phyloP scores from a whole-genome alignment of 2,329 filamentous ascomycete species.

The Teratosphaeriaceae sp. region DNA sequence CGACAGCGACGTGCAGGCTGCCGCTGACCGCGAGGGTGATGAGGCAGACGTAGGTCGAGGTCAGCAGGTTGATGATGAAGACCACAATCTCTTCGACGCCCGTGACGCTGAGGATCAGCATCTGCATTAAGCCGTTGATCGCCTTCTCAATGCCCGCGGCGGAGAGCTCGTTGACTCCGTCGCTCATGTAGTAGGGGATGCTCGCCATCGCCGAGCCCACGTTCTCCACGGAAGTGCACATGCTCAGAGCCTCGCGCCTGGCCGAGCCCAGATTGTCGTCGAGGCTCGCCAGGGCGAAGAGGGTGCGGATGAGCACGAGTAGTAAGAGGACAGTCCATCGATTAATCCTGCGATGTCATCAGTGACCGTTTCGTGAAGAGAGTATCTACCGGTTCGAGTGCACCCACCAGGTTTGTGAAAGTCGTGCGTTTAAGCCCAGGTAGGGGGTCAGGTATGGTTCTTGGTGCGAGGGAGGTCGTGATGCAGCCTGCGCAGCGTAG shows the following conservation, averaged over 20 bases:
- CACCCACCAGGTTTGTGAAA: slow-evolving; percentile 77
- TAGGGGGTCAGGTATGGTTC: slow-evolving; percentile 77
- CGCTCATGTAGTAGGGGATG: slow-evolving; percentile 91
- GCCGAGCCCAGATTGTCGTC: slow-evolving; percentile 69
- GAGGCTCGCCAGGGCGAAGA: slow-evolving; percentile 68
- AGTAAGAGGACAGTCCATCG: slow-evolving; percentile 88
- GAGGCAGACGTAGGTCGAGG: slow-evolving; percentile 82
- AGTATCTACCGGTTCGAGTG: neutral
- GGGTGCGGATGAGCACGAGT: slow-evolving; percentile 72
- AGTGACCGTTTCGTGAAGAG: too few relatives aligned
- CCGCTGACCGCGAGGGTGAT: slow-evolving; percentile 77
- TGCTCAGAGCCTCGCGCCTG: slow-evolving; percentile 73
- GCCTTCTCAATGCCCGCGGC: slow-evolving; percentile 73
- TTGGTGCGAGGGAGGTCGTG: slow-evolving; percentile 54
- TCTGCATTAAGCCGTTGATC: slow-evolving; percentile 69
- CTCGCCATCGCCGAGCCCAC: slow-evolving; percentile 94
- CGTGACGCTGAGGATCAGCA: slow-evolving; percentile 72
- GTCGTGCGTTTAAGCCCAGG: slow-evolving; percentile 76
- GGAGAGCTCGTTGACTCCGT: slow-evolving; percentile 80
- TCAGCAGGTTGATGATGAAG: slow-evolving; percentile 88
- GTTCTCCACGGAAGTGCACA: slow-evolving; percentile 87
- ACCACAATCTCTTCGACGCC: slow-evolving; percentile 81
- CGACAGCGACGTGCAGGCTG: slow-evolving; percentile 63
- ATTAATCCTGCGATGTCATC: slow-evolving; percentile 53
- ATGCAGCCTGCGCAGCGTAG: slow-evolving; percentile 49